phyloP scores from a whole-genome alignment of 106 monocot genomes.

The Vanilla planifolia region DNA sequence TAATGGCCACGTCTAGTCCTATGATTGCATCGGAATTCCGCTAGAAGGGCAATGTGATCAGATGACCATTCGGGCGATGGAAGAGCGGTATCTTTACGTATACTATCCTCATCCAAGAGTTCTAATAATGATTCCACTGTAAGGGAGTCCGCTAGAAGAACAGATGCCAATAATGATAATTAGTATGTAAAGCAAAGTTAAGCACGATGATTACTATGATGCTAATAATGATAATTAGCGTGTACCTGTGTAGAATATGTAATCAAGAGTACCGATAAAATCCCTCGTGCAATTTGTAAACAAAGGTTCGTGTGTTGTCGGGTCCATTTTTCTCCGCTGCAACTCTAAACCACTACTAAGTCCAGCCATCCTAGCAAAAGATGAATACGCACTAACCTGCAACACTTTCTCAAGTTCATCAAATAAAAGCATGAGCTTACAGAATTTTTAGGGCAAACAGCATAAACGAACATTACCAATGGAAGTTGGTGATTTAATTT shows the following conservation, averaged over 20 bases:
- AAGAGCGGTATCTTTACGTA: slow-evolving; percentile 87
- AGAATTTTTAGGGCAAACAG: not conserved
- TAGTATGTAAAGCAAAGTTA: too few relatives aligned
- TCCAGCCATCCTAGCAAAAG: slow-evolving; percentile 61
- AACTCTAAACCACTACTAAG: slow-evolving; percentile 33
- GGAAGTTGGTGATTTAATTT: slow-evolving; percentile 82
- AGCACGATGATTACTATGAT: too few relatives aligned
- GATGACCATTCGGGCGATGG: slow-evolving; percentile 98
- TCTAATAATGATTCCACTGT: slow-evolving; percentile 84
- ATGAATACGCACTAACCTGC: slow-evolving; percentile 95
- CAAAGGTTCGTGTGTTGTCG: slow-evolving; percentile 79
- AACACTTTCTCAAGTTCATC: not conserved
- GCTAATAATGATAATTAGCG: not conserved
- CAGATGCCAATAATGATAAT: not conserved
- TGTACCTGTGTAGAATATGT: slow-evolving; percentile 95
- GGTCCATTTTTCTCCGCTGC: slow-evolving; percentile 71
- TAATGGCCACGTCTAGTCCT: slow-evolving; percentile 40
- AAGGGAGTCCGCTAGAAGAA: slow-evolving; percentile 79
- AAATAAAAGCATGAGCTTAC: not conserved
- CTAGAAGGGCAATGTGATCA: slow-evolving; percentile 89
- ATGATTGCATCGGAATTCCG: slow-evolving; percentile 77
- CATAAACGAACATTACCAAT: slow-evolving; percentile 41
- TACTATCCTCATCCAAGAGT: slow-evolving; percentile 79
- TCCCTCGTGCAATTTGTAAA: slow-evolving; percentile 88
- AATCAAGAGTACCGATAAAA: slow-evolving; percentile 86